A percentile compares a stretch with the other conserved stretches of the same genome.
Conservation (phyloP, 2,329 filamentous ascomycete species). For the Microcyclosporella mali region DNA sequence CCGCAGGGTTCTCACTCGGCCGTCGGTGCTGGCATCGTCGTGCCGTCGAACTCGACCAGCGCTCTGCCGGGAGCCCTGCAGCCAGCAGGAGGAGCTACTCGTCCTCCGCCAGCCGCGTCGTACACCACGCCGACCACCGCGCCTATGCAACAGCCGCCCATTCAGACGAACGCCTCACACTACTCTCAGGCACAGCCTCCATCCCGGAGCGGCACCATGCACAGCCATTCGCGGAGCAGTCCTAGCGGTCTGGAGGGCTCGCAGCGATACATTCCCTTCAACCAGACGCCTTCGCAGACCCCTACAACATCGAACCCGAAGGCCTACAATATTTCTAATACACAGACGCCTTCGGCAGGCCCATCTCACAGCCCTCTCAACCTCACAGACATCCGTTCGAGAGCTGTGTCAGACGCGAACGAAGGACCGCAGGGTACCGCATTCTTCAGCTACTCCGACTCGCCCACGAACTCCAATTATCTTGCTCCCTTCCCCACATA, state of each 20-base stretch:
- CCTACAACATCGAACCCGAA: constrained; percentile 35
- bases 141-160: constrained; percentile 46
- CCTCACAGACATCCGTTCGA: constrained; percentile 82
- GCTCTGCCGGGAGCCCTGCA: constrained; percentile 56
- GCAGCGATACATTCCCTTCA: constrained; percentile 57
- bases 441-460: constrained; percentile 59
- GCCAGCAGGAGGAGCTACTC: constrained; percentile 44
- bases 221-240: constrained; percentile 74
- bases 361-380: constrained; percentile 82
- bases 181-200: constrained; percentile 48
- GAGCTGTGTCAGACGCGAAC: constrained; percentile 72
- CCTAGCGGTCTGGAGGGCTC: constrained; percentile 47
- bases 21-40: constrained; percentile 16
- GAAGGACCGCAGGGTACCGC: constrained; percentile 60
- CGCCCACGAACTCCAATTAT: constrained; percentile 79
- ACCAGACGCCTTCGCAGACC: constrained; percentile 56
- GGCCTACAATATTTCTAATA: constrained; percentile 54
- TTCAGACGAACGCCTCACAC: constrained; percentile 50
- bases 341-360: constrained; percentile 52
- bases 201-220: constrained; percentile 61
- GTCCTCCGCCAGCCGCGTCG: constrained; percentile 48
- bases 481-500: constrained; percentile 92
- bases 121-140: constrained; percentile 54
- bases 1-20: constrained; percentile 28
- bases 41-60: constrained; percentile 31